These are phyloP conservation scores for Canariomyces notabilis DNA, from an alignment of 2,329 filamentous ascomycete genomes.

Conservation along the genomic window DNA sequence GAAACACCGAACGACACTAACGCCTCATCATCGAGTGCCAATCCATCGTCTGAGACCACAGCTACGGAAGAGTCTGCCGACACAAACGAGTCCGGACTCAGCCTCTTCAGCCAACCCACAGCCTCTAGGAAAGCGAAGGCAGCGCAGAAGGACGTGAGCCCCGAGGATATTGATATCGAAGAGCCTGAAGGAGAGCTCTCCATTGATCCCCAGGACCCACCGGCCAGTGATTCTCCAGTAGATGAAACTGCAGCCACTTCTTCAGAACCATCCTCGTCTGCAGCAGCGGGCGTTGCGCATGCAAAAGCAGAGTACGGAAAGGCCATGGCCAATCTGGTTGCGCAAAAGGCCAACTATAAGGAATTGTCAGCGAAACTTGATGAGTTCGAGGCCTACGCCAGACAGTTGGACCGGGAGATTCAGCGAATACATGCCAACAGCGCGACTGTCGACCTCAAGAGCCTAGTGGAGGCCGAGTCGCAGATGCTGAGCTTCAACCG, in stretches of 20 bases:
- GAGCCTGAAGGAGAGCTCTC: constrained; percentile 36
- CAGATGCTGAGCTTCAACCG: constrained; percentile 29
- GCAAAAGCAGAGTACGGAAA: constrained; percentile 10
- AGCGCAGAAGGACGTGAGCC: constrained; percentile 29
- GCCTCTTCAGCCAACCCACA: constrained; percentile 22
- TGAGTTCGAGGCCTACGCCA: constrained; percentile 29
- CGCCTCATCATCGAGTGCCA: constrained; percentile 4
- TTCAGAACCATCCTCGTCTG: constrained; percentile 5
- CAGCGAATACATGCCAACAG: constrained; percentile 25
- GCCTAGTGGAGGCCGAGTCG: constrained; percentile 26
- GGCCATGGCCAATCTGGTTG: constrained; percentile 23
- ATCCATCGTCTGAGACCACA: background rate
- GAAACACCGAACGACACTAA: background rate
- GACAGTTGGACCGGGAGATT: constrained; percentile 30
- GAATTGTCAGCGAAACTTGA: constrained; percentile 32
- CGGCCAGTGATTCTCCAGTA: constrained; percentile 9
- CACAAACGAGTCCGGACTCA: constrained; percentile 4
- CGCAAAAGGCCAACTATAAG: constrained; percentile 33
- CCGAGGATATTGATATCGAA: constrained; percentile 49
- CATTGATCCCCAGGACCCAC: constrained; percentile 27
- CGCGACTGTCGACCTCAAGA: constrained; percentile 14
- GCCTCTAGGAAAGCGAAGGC: constrained; percentile 21
- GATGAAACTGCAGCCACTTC: constrained; percentile 10
- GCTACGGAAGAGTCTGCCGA: constrained; percentile 1
- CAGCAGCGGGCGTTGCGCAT: constrained; percentile 1